These are phyloP conservation scores for Candida boidinii DNA, from an alignment of 805 yeast species.

Conservation along the genomic window DNA sequence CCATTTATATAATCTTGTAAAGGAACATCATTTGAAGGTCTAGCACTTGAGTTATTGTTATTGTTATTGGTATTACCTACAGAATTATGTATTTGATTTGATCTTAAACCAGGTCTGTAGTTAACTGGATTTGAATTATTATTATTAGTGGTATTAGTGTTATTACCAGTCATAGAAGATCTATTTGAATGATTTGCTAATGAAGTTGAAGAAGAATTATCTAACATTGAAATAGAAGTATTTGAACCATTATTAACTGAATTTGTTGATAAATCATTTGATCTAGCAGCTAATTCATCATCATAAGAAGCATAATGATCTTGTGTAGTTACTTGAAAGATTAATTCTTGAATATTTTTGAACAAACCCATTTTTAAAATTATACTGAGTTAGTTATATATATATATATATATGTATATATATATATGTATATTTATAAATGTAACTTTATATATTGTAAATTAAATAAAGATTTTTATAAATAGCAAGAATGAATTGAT, in stretches of 20 bases:
- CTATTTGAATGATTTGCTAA: slow-evolving; percentile 31
- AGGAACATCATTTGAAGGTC: slow-evolving; percentile 66
- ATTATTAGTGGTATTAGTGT: slow-evolving; percentile 16
- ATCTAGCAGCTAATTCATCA: slow-evolving; percentile 17
- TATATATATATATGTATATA: slow-evolving; percentile 1
- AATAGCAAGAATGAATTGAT: slow-evolving; percentile 6
- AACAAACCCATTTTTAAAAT: slow-evolving; percentile 17
- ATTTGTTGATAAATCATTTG: slow-evolving; percentile 3
- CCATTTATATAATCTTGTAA: slow-evolving; percentile 33
- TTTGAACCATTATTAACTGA: slow-evolving; percentile 16
- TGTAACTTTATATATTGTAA: slow-evolving; percentile 2
- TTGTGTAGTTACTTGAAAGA: slow-evolving; percentile 44
- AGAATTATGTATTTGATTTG: slow-evolving; percentile 22
- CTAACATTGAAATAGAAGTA: slow-evolving; percentile 20
- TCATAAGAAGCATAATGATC: slow-evolving; percentile 51
- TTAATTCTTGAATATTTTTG: slow-evolving; percentile 23
- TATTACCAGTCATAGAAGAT: slow-evolving; percentile 32
- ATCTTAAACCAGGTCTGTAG: slow-evolving; percentile 32
- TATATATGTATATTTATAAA: background rate
- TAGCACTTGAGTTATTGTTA: too few species aligned
- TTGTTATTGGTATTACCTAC: slow-evolving; percentile 22
- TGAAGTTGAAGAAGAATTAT: slow-evolving; percentile 24
- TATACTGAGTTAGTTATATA: background rate
- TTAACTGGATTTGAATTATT: slow-evolving; percentile 25
- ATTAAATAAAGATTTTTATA: slow-evolving; percentile 3